Base-by-base conservation (phyloP, 2,329 filamentous ascomycete genomes). In the Endocalyx cinctus region DNA sequence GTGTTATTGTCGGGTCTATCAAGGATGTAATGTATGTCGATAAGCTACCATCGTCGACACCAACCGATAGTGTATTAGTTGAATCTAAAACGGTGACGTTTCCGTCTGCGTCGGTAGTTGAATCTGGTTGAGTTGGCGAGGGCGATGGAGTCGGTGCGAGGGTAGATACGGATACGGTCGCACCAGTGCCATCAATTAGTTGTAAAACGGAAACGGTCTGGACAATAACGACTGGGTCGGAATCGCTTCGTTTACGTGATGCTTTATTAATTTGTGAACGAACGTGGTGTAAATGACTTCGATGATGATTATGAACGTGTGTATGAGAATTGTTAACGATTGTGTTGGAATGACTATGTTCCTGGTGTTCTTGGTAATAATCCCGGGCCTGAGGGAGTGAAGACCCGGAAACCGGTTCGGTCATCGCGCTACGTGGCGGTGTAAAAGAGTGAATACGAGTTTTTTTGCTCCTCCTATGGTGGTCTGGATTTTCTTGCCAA, bases 171-270 rank as follows among this genome's bases (percentile, higher is more conserved):
- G 61, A 54, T 28, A 74, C 48, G 30, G 66, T 59, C 17, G 59
- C 61, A 40, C 73, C 73, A 27, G 54, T 50, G 28, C 57, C 56
- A 54, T 77, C 70, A 41, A 76, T 64, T 40, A 71, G 48, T 44
- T 76, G 66, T 35, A 77, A 54, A 51, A 77, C 60, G 17, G 72
- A 74, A 42, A 78, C 57, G 46, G 74, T 77, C 53, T 74, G 64
- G 33, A 75, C 60, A 47, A 78, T 69, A 47, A 72, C 56, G 46
- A 61, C 56, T 31, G 50, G 38, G 15, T 58, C 52, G 29, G 52
- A 41, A 37, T 51, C 50, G 42, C 42, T 35, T 28, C 41, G 45
- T 31, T 39, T 41, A 26, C 43, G 43, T 25, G 35, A 32, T 31
- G 28, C 38, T 29, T 35, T 43, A 25, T 17, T 30, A 29, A 25